Evolutionary conservation across 177 flowering plant species (phyloP).

Genomic region (Vitis hybrid): DNA sequence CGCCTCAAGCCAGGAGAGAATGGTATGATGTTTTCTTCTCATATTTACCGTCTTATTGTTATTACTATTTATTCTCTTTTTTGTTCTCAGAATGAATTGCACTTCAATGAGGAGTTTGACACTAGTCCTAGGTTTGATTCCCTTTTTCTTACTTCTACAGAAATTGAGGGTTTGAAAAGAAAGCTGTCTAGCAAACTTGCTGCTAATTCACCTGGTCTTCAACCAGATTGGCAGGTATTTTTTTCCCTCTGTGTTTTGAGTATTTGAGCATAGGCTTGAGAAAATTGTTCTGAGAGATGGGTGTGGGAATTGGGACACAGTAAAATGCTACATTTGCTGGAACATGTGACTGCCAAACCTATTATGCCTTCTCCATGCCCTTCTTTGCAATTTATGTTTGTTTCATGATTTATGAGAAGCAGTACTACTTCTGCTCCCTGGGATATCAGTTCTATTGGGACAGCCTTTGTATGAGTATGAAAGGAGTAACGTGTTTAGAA

Average conservation of each 20-base stretch:
- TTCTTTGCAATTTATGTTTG: no score
- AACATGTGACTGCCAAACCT: no score
- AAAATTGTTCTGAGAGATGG: neutral
- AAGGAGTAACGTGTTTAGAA: no score
- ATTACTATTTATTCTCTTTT: neutral
- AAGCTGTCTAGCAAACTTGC: slow-evolving; percentile 96
- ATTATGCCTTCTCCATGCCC: no score
- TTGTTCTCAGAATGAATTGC: neutral
- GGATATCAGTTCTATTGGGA: no score
- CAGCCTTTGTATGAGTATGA: no score
- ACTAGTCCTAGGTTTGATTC: no score
- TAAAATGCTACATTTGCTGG: no score
- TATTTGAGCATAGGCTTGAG: neutral
- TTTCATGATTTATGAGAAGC: no score
- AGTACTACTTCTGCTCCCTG: no score
- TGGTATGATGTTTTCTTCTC: slow-evolving; percentile 39
- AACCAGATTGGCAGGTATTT: slow-evolving; percentile 83
- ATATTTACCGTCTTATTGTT: neutral
- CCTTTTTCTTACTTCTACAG: slow-evolving; percentile 24
- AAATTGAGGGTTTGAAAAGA: slow-evolving; percentile 92
- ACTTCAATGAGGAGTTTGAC: no score
- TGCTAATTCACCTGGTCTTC: slow-evolving; percentile 70
- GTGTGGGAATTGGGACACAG: neutral
- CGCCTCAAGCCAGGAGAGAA: slow-evolving; percentile 96
- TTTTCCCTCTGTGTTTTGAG: neutral